Base-by-base conservation (phyloP, 129 eudicot species). In the Flaveria bidentis region DNA sequence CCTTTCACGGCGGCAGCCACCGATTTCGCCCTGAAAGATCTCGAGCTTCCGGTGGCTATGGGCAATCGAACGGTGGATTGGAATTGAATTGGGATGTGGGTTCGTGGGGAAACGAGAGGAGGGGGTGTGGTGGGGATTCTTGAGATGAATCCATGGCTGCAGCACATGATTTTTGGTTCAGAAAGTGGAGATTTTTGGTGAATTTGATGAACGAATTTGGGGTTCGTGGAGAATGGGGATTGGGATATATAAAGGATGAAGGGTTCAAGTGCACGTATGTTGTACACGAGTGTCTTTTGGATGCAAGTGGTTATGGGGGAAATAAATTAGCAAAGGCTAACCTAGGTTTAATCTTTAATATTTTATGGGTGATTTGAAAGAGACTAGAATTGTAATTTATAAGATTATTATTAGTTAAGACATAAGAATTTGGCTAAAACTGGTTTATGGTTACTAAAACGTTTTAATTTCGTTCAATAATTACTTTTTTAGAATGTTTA, bases 61-160 rank as follows among this genome's bases (percentile, higher is more conserved):
- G 71, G 72, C 1, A 39, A 15, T 6, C 64, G 72, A 41, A 71
- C 2, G 4, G 77, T 28, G 49, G 72, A 49, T 47, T 76, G 72
- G 20, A 65, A 49, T 33, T 76, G 72, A 33, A 65, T 26, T 1
- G 69, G 8, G 79, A 74, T 45, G 63, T 80, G 69, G 79, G 70
- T 66, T 53, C 65, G 73, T 55, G 75, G 73, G 44, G 79, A 17
- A 14, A 73, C 1, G 28, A 53, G 13, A 8, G 79, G 67, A 9
- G 75, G 63, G 14, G 84, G 75, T 79, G 83, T 67, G 83, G 74
- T 73, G 6, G 84, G 83, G 63, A 80, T 66, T 56, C 70, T 80
- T 28, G 84, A 80, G 49, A 80, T 52, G n/a, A 66, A 67, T 11
- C 75, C 63, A 28, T 73, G 69, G 84, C 44, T 73, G 70, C 84